Evolutionary conservation across 1,139 yeast genomes (phyloP), one percentile per base, ranked within the genome.

Genomic region (Pichia sp.): DNA sequence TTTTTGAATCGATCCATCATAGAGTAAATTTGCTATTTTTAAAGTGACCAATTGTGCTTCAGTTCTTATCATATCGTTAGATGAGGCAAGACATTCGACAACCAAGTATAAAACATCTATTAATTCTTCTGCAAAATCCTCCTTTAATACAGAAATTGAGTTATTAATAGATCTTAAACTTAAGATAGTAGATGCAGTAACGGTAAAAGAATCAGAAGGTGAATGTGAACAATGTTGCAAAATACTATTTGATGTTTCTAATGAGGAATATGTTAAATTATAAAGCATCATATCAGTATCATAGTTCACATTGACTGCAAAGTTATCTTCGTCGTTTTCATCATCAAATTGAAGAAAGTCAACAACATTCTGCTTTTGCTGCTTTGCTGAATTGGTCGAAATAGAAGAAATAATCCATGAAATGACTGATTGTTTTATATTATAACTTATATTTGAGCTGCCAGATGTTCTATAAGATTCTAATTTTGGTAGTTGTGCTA

Each of bases 71-170:
- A 46, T 40, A 2, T 67, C 63, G 21, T 70, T 65, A 0, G 68
- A 49, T 1, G 78, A 72, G 0, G 82, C 80, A 28, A 80, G 56
- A 42, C 68, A 63, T 33, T 77, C 78, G 10, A 80, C 64, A 2
- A 79, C 66, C 0, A 80, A 77, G 48, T 72, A 79, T 3, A 80
- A 52, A 33, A 66, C 65, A 46, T 79, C 84, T 36, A 77, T 68
- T 18, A 81, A 56, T 47, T 76, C 80, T 6, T 57, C 54, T 38
- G 60, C 54, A 54, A 78, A 78, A 1, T 63, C 68, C 0, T 54
- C 47, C 1, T 69, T 68, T 51, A 74, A 50, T 2, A 64, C 45
- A 3, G 54, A 51, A 1, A 74, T 67, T 13, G 66, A 60, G 6
- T 60, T 52, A 1, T 69, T 64, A 15, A 78, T 60, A 0, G 75